Evolutionary conservation across 2,329 filamentous ascomycete genomes (phyloP).

Genomic region (Ophiostoma ulmi): DNA sequence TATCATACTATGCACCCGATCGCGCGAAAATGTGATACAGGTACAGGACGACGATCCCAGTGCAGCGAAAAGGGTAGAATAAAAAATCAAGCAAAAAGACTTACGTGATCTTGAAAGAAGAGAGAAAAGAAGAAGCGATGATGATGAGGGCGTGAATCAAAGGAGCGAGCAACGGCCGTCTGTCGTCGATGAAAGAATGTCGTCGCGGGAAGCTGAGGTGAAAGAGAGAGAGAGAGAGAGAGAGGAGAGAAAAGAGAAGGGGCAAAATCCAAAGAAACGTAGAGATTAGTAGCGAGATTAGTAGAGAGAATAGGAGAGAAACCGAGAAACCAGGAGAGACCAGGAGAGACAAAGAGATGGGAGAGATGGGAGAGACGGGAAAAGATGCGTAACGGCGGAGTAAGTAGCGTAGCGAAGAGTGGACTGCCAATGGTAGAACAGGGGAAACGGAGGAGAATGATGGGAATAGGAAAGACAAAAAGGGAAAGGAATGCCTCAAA

Average conservation of each 20-base stretch:
- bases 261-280: neutral
- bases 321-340: neutral
- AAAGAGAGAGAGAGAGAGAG: neutral
- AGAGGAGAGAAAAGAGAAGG: neutral
- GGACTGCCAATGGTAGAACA: neutral
- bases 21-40: constrained; percentile 10
- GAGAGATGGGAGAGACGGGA: neutral
- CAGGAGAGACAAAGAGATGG: neutral
- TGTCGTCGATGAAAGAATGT: constrained; percentile 6
- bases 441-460: constrained; percentile 7
- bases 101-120: neutral
- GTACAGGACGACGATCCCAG: neutral
- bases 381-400: neutral
- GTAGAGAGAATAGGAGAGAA: neutral
- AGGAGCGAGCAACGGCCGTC: constrained; percentile 11
- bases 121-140: neutral
- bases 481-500: neutral
- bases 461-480: neutral
- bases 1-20: neutral
- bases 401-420: neutral
- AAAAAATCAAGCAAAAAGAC: neutral
- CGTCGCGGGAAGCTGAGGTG: constrained; percentile 4
- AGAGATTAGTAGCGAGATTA: neutral
- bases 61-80: neutral
- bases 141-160: neutral